These are phyloP conservation scores for Fomitopsis betulina DNA, from an alignment of 1,284 basidiomycete species.

Conservation along the genomic window DNA sequence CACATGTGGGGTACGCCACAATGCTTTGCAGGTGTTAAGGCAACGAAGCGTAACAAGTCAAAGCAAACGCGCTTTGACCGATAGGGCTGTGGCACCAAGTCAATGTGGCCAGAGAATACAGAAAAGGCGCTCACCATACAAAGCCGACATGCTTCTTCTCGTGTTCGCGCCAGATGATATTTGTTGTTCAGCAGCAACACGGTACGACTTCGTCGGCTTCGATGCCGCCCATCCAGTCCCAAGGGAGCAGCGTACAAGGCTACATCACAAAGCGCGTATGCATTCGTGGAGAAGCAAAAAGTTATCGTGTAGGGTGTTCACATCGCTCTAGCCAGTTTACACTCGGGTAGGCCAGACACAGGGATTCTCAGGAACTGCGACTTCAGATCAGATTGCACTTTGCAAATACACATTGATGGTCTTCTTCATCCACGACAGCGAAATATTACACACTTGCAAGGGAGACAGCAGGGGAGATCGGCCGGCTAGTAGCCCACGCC, in stretches of 20 bases:
- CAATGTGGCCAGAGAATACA: not conserved
- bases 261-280: no score
- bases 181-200: no score
- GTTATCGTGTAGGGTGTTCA: not conserved
- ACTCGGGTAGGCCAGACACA: not conserved
- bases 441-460: not conserved
- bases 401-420: slow-evolving; percentile 5
- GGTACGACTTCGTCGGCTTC: no score
- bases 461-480: not conserved
- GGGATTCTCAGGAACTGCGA: not conserved
- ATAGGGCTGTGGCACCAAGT: not conserved
- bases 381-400: slow-evolving; percentile 1
- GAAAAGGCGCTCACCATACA: not conserved
- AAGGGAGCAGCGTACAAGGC: no score
- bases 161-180: no score
- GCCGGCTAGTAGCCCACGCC: slow-evolving; percentile 44
- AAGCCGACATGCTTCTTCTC: not conserved
- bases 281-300: no score
- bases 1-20: not conserved
- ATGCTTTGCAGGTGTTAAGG: not conserved
- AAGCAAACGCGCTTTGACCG: not conserved
- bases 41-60: not conserved
- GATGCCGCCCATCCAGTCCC: no score
- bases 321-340: not conserved
- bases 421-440: slow-evolving; percentile 6